These are phyloP conservation scores for Aspergillus aculeatus DNA, from an alignment of 2,329 filamentous ascomycete genomes.

Conservation along the genomic window DNA sequence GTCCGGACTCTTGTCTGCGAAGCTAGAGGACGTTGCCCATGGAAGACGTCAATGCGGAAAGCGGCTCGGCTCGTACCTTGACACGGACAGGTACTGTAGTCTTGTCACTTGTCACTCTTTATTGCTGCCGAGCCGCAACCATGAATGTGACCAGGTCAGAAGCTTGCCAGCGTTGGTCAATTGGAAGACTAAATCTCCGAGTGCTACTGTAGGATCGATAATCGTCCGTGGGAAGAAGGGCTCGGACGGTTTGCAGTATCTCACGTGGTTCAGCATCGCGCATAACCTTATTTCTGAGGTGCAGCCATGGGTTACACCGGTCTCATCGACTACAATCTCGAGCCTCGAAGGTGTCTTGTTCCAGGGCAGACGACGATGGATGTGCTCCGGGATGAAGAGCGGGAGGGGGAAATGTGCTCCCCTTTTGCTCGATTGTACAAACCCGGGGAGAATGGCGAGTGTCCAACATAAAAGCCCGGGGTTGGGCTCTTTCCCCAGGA, in stretches of 20 bases:
- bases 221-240: neutral
- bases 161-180: neutral
- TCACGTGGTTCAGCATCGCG: neutral
- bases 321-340: neutral
- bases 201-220: neutral
- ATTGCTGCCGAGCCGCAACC: neutral
- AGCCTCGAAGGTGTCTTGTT: neutral
- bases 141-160: neutral
- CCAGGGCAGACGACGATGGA: neutral
- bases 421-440: neutral
- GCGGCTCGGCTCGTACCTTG: neutral
- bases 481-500: neutral
- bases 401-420: neutral
- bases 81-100: neutral
- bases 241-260: neutral
- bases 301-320: neutral
- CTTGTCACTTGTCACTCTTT: neutral
- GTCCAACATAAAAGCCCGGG: neutral
- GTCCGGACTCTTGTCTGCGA: no score
- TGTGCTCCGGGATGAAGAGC: no score
- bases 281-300: neutral
- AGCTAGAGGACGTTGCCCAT: neutral
- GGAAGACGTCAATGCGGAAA: neutral
- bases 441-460: neutral
- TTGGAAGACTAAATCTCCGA: neutral